A percentile compares a stretch with the other conserved stretches of the same genome.
These are phyloP conservation scores for Phoma sp. DNA, from an alignment of 2,329 filamentous ascomycete species.

Conservation along the genomic window DNA sequence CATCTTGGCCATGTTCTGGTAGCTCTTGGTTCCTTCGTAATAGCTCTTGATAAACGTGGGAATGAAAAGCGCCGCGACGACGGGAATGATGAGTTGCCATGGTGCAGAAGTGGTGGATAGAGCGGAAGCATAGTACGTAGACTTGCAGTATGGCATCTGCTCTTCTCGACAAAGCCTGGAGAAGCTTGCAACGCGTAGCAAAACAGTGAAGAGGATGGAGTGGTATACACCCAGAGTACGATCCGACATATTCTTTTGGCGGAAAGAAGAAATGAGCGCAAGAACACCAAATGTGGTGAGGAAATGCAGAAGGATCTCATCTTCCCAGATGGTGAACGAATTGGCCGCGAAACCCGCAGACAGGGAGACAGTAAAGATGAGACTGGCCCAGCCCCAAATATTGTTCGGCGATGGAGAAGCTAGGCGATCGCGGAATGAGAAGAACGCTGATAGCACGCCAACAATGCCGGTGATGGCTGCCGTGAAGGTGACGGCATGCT, in stretches of 20 bases:
- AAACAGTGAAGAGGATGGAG: constrained; percentile 78
- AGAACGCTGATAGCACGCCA: constrained; percentile 51
- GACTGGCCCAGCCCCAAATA: constrained; percentile 86
- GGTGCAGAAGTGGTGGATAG: constrained; percentile 90
- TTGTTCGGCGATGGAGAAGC: constrained; percentile 69
- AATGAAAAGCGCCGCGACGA: constrained; percentile 72
- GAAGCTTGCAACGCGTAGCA: constrained; percentile 81
- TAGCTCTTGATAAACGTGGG: constrained; percentile 80
- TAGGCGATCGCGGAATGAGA: constrained; percentile 51
- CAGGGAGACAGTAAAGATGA: constrained; percentile 81
- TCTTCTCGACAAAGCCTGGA: constrained; percentile 95
- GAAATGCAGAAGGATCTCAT: constrained; percentile 91
- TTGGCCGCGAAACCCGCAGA: constrained; percentile 96
- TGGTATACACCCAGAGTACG: constrained; percentile 82
- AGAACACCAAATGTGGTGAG: constrained; percentile 83
- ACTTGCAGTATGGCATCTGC: constrained; percentile 95
- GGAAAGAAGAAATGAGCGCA: constrained; percentile 75
- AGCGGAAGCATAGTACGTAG: constrained; percentile 92
- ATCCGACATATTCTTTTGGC: constrained; percentile 70
- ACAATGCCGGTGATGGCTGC: constrained; percentile 48
- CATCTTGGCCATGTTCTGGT: constrained; percentile 80
- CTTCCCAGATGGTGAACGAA: constrained; percentile 99
- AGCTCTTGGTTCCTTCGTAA: constrained; percentile 81
- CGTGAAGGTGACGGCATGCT: constrained; percentile 50
- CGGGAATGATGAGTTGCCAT: constrained; percentile 86